Evolutionary conservation across 2,329 filamentous ascomycete species (phyloP).

Genomic region (Talaromyces atroroseus): DNA sequence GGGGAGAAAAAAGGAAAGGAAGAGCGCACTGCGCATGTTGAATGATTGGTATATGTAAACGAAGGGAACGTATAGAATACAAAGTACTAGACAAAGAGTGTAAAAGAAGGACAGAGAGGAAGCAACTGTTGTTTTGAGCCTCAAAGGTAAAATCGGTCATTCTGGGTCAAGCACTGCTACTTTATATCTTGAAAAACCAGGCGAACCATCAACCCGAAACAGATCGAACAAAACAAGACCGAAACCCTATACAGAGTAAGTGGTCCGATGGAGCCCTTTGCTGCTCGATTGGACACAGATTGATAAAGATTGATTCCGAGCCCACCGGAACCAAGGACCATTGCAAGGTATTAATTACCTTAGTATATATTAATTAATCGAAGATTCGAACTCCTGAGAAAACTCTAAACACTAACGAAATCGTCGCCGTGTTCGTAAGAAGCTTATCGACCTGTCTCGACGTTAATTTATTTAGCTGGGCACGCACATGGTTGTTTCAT

Average conservation of each 20-base stretch:
- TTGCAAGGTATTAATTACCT: too few species aligned
- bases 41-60: not conserved
- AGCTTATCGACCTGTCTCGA: too few species aligned
- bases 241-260: not conserved
- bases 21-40: constrained; percentile 1
- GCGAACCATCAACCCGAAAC: not conserved
- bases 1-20: constrained; percentile 2
- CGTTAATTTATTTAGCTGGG: too few species aligned
- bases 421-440: too few species aligned
- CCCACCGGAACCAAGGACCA: too few species aligned
- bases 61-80: not conserved
- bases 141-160: not conserved
- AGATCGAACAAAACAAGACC: not conserved
- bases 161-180: not conserved
- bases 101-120: not conserved
- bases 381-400: too few species aligned
- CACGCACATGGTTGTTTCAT: too few species aligned
- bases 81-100: not conserved
- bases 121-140: not conserved
- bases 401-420: too few species aligned
- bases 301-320: too few species aligned
- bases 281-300: too few species aligned
- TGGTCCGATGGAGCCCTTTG: too few species aligned
- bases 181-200: not conserved
- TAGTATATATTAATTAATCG: too few species aligned